Percentiles rank a stretch among this genome's conserved stretches.
Conservation (phyloP, 2,329 filamentous ascomycete species). For the Phyllosticta capitalensis region DNA sequence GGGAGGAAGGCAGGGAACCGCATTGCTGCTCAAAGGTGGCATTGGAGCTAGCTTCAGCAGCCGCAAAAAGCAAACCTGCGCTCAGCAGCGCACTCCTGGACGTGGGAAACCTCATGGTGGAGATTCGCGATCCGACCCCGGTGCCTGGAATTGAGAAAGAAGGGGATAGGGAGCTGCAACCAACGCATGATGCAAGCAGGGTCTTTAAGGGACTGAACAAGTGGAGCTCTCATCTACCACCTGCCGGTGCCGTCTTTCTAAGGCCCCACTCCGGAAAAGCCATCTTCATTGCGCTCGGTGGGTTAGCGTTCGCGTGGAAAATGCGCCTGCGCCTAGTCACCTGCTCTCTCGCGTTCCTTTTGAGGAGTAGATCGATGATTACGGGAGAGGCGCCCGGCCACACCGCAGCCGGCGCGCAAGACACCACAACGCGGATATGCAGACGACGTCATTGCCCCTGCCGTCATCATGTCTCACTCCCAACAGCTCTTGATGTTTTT, state of each 20-base stretch:
- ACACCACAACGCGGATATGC: neutral
- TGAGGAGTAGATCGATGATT: neutral
- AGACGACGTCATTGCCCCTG: neutral
- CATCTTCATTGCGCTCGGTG: neutral
- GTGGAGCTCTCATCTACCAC: neutral
- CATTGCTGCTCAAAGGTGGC: constrained; percentile 4
- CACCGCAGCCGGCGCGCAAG: neutral
- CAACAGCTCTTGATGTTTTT: neutral
- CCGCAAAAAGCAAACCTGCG: neutral
- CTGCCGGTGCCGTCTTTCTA: neutral
- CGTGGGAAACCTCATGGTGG: constrained; percentile 1
- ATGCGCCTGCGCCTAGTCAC: neutral
- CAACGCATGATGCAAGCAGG: neutral
- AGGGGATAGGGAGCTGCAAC: neutral
- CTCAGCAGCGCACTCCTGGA: neutral
- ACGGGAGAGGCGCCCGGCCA: neutral
- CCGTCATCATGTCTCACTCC: neutral
- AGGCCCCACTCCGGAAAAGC: neutral
- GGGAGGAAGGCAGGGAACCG: neutral
- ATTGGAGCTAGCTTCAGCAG: neutral
- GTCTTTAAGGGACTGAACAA: neutral
- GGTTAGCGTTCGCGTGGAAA: neutral
- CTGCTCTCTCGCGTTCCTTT: neutral
- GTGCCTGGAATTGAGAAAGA: neutral
- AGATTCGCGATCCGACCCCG: neutral